Base-by-base conservation (phyloP, 2,329 filamentous ascomycete genomes). In the Claviceps sp. region DNA sequence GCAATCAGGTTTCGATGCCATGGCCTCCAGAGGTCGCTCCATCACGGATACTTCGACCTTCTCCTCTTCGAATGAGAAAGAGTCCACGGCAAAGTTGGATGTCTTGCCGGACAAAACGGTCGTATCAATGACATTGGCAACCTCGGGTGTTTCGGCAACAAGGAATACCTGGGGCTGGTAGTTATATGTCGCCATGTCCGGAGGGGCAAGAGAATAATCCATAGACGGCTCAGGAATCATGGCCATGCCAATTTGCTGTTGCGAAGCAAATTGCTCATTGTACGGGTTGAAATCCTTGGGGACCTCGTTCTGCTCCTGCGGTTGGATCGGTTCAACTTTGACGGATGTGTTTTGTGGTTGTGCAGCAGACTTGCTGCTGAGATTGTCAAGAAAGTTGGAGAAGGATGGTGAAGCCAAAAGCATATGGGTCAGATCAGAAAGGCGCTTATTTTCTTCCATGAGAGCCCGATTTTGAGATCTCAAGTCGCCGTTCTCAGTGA, bases 401-500 rank as follows among this genome's bases (percentile, higher is more conserved):
- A 97, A 95, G 6, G 88, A 85, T 14, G 87, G 78, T 6, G 88
- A 91, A 5, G 82, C 82, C 18, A 91, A 76, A 30, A 91, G 82
- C 79, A 88, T 88, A 65, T 83, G 84, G n/a, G 84, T 87, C 18
- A 91, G 73, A 58, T 88, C 84, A 8, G 79, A 81, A 50, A 91
- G 73, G 47, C 87, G 86, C 63, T 83, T 83, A 70, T 95, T 95
- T 74, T 95, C 89, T 47, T 94, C 87, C 59, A 81, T 72, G 18
- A 98, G 77, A 40, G 85, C 82, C 48, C 81, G 79, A 74, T 96
- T 97, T 69, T 94, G 84, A 38, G 77, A 71, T 56, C 86, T 85
- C 37, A 96, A 78, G 46, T 89, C 85, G 57, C 84, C 85, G 59
- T 85, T 84, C 73, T 97, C 91, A 58, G 84, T 86, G 42, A 85